Base-by-base conservation (phyloP, 805 yeast genomes). In the Candida cerambycidarum region DNA sequence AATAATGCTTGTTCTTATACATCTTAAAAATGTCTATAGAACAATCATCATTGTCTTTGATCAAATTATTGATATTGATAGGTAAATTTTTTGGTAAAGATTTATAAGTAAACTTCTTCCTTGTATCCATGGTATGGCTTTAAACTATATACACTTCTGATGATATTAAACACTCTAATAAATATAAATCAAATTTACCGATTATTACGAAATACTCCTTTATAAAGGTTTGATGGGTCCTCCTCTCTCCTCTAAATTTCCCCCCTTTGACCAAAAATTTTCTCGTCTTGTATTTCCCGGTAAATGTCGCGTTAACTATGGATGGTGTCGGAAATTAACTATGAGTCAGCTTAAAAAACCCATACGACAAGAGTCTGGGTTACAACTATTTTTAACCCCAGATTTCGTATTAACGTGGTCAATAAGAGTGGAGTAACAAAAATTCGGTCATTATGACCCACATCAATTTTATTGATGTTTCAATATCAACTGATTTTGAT, bases 1-100 rank as follows among this genome's bases (percentile, higher is more conserved):
- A 52, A 47, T 66, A 70, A 41, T 51, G 53, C 52, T 71, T 71
- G 48, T 63, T 59, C 51, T 61, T 64, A 50, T 70, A 71, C 74
- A 70, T 69, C 49, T 65, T 61, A 51, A 55, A 67, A 27, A 71
- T 61, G 37, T 64, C 54, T 38, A 69, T 50, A 15, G 72, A 63
- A 16, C 65, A 48, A 51, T 69, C 61, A 46, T 69, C 74, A 16
- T 40, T 23, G 48, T 70, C 75, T 11, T 51, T 44, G 14, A 67
- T 39, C 32, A 65, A 52, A 17, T 63, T 62, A 8, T 37, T 32
- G 16, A 46, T 39, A 32, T 51, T 36, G 13, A 51, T 38, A 14
- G 54, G 47, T 32, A 38, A 27, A 29, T 37, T 45, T 27, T 44
- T 45, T 8, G 43, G 42, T 35, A 40, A 13, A 11, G 50, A 35